phyloP scores from a whole-genome alignment of 768 basidiomycete genomes.

The Amanita brunnescens region DNA sequence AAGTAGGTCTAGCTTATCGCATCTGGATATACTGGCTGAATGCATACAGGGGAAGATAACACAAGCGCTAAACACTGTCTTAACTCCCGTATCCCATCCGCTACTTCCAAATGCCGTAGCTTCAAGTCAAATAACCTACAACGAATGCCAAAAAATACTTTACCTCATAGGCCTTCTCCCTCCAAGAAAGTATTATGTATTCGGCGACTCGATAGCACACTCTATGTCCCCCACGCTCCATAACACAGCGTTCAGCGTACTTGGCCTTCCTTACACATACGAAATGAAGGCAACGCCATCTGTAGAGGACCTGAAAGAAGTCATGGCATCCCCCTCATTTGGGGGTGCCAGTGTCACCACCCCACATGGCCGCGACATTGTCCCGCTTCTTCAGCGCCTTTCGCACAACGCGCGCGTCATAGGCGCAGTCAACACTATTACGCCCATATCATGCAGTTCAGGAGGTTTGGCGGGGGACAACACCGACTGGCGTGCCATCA shows the following conservation, averaged over 20 bases:
- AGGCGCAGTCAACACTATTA: slow-evolving; percentile 75
- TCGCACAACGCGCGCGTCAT: slow-evolving; percentile 58
- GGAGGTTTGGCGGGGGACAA: slow-evolving; percentile 60
- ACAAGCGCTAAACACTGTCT: slow-evolving; percentile 57
- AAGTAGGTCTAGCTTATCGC: slow-evolving; percentile 9
- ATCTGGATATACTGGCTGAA: background rate
- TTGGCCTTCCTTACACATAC: slow-evolving; percentile 65
- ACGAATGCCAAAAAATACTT: slow-evolving; percentile 56
- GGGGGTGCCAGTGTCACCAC: slow-evolving; percentile 83
- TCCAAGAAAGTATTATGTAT: slow-evolving; percentile 51
- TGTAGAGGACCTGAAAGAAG: slow-evolving; percentile 37
- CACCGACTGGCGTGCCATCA: slow-evolving; percentile 75
- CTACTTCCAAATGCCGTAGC: slow-evolving; percentile 57
- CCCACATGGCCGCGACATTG: slow-evolving; percentile 68
- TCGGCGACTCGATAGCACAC: slow-evolving; percentile 61
- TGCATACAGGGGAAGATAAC: slow-evolving; percentile 55
- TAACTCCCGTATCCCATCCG: slow-evolving; percentile 71
- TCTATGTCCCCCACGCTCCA: slow-evolving; percentile 73
- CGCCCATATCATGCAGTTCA: slow-evolving; percentile 30
- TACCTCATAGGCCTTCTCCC: slow-evolving; percentile 57
- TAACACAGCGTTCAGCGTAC: slow-evolving; percentile 55
- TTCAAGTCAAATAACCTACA: slow-evolving; percentile 66
- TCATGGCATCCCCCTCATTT: slow-evolving; percentile 44
- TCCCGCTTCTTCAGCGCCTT: slow-evolving; percentile 53
- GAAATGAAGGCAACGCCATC: slow-evolving; percentile 44